Evolutionary conservation across 805 yeast species (phyloP).

Genomic region (Barnettozyma californica): DNA sequence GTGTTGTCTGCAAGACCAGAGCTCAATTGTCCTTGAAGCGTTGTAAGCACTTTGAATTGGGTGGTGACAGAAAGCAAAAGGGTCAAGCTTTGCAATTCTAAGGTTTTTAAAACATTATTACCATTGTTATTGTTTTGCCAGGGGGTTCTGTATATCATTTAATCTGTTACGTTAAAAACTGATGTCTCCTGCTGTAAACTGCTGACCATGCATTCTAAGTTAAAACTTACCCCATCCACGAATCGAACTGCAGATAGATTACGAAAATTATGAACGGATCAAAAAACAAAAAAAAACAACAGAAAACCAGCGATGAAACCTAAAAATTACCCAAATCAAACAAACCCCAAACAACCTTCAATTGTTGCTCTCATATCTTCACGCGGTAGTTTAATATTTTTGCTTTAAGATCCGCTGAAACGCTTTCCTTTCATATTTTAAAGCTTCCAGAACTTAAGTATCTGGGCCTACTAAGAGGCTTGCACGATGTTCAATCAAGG

Average conservation of each 20-base stretch:
- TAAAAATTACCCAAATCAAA: neutral
- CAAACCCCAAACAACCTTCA: no score
- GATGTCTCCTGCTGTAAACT: constrained; percentile 2
- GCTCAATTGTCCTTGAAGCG: constrained; percentile 97
- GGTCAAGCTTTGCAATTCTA: constrained; percentile 99
- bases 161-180: constrained; percentile 10
- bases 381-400: neutral
- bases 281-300: neutral
- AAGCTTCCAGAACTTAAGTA: neutral
- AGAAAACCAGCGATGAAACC: neutral
- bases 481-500: constrained; percentile 17
- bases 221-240: neutral
- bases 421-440: no score
- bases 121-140: constrained; percentile 18
- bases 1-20: constrained; percentile 98
- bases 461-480: neutral
- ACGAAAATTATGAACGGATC: neutral
- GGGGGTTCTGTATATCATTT: constrained; percentile 24
- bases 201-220: no score
- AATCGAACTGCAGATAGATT: neutral
- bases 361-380: neutral
- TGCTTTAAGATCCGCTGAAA: neutral
- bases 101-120: constrained; percentile 29
- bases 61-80: constrained; percentile 99
- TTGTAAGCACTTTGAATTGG: constrained; percentile 99